Percentiles rank a stretch among this genome's conserved stretches.
These are phyloP conservation scores for Breynia disticha DNA, from an alignment of 441 rosid species.

Conservation along the genomic window DNA sequence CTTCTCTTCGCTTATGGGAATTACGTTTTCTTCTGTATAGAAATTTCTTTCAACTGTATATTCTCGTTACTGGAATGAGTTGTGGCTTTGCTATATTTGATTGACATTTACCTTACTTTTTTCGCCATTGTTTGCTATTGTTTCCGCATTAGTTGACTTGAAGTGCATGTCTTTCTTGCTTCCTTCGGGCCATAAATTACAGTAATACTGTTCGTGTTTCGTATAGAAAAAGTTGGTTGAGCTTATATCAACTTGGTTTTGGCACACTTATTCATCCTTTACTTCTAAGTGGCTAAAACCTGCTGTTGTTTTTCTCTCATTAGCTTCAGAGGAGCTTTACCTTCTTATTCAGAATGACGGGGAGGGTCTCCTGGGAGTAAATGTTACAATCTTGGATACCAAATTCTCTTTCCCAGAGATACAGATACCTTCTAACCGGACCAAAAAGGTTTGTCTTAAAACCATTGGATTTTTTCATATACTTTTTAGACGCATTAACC, in stretches of 20 bases:
- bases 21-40: too few species aligned
- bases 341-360: constrained; percentile 32
- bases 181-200: too few species aligned
- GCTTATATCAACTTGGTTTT: background rate
- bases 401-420: constrained; percentile 2
- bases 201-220: too few species aligned
- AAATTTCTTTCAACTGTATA: too few species aligned
- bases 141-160: too few species aligned
- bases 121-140: too few species aligned
- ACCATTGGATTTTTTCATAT: background rate
- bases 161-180: too few species aligned
- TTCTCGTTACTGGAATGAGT: too few species aligned
- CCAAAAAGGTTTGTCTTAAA: constrained; percentile 18
- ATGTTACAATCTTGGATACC: constrained; percentile 10
- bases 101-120: too few species aligned
- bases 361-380: constrained; percentile 16
- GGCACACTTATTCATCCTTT: background rate
- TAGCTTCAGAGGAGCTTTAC: constrained; percentile 22
- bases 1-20: too few species aligned
- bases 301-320: constrained; percentile 5
- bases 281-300: background rate
- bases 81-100: too few species aligned
- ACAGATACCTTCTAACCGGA: constrained; percentile 8
- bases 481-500: background rate
- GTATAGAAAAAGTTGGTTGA: background rate